A percentile compares a stretch with the other conserved stretches of the same genome.
phyloP scores from a whole-genome alignment of 352 stramenopile species.

The Pythium aquatile region DNA sequence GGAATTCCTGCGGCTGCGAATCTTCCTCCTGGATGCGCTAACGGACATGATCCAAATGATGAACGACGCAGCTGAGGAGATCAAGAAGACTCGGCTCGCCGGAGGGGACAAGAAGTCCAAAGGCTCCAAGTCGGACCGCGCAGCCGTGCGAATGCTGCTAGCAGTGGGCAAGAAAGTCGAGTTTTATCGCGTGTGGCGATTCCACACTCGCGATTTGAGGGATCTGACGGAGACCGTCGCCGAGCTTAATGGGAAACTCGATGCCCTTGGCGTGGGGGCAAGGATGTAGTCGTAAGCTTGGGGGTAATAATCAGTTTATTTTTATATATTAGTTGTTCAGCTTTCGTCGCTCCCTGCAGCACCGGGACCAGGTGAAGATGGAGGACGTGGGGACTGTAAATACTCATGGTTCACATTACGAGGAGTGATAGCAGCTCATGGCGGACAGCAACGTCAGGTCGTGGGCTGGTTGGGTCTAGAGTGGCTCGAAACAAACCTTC shows the following conservation, averaged over 20 bases:
- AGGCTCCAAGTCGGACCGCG: constrained; percentile 24
- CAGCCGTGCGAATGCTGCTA: constrained; percentile 29
- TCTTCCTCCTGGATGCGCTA: constrained; percentile 72
- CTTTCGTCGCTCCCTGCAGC: not conserved
- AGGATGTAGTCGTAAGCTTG: not conserved
- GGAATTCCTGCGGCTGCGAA: constrained; percentile 31
- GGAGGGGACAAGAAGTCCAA: constrained; percentile 5
- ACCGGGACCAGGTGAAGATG: not conserved
- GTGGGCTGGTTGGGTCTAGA: constrained; percentile 3
- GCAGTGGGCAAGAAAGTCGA: constrained; percentile 48
- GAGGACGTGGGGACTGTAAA: constrained; percentile 1
- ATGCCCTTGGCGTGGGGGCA: not conserved
- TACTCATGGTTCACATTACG: constrained; percentile 4
- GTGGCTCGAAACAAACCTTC: not conserved
- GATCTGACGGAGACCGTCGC: not conserved
- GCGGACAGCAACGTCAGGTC: not conserved
- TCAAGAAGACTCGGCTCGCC: constrained; percentile 23
- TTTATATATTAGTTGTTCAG: constrained; percentile 1
- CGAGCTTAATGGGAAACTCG: constrained; percentile 1
- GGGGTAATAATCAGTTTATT: constrained; percentile 5
- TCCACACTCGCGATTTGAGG: constrained; percentile 21
- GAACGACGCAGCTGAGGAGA: constrained; percentile 25
- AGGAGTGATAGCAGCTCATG: constrained; percentile 5
- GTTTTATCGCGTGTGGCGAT: constrained; percentile 61
- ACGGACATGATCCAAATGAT: constrained; percentile 50